Conservation (phyloP, 768 basidiomycete species). For the Aureoboletus auriporus region DNA sequence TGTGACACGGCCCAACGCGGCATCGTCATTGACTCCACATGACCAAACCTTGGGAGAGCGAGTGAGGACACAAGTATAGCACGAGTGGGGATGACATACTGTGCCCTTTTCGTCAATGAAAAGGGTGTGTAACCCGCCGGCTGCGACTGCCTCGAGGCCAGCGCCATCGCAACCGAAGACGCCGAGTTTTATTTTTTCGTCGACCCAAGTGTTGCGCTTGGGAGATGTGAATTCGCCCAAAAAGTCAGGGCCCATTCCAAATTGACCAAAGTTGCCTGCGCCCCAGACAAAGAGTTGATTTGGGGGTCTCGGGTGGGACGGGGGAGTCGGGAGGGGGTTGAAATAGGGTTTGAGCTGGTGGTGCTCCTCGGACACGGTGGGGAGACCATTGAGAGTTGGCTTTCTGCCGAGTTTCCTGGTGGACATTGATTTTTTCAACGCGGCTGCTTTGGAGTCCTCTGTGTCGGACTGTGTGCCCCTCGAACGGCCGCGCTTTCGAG, state of each 20-base stretch:
- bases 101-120: slow-evolving; percentile 87
- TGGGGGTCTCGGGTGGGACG: slow-evolving; percentile 56
- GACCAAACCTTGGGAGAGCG: slow-evolving; percentile 64
- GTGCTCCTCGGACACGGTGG: slow-evolving; percentile 28
- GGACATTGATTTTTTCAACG: slow-evolving; percentile 25
- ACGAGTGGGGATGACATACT: slow-evolving; percentile 46
- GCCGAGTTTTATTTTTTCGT: slow-evolving; percentile 68
- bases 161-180: slow-evolving; percentile 66
- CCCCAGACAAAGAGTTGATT: slow-evolving; percentile 84
- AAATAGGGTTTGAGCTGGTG: slow-evolving; percentile 54
- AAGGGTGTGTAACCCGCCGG: slow-evolving; percentile 87
- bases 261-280: slow-evolving; percentile 91
- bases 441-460: slow-evolving; percentile 34
- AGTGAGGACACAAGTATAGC: background rate
- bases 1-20: slow-evolving; percentile 79
- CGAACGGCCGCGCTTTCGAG: slow-evolving; percentile 45
- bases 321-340: slow-evolving; percentile 61
- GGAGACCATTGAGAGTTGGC: slow-evolving; percentile 29
- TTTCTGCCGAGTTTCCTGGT: slow-evolving; percentile 27
- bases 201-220: slow-evolving; percentile 71
- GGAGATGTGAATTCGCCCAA: slow-evolving; percentile 75
- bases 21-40: slow-evolving; percentile 85
- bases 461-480: slow-evolving; percentile 36
- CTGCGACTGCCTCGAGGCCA: slow-evolving; percentile 78
- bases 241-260: slow-evolving; percentile 79